Evolutionary conservation across 441 rosid genomes (phyloP), one percentile per base, ranked within the genome.

Genomic region (Erodium texanum): DNA sequence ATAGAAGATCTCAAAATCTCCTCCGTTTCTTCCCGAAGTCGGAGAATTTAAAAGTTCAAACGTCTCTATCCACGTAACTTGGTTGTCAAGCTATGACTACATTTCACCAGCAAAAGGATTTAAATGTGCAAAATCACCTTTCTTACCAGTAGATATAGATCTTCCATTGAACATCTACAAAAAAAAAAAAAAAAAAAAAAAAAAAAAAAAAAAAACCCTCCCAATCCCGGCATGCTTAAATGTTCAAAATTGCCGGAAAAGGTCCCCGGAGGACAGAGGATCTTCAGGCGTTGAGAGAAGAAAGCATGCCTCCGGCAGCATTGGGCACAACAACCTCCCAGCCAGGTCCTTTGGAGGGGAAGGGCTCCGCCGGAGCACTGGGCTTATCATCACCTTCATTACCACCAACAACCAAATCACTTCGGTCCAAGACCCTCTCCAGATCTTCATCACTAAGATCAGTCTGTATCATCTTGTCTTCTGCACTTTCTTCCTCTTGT

Each of bases 261-360:
- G 8, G 14, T 38, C 0, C 2, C 45, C 14, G 12, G 45, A 38
- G 38, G 18, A 4, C 65, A 62, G 45, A 38, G 38, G 18, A 4
- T 36, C 24, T 68, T 76, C 62, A 94, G 75, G 92, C 83, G 78
- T 80, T 85, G 59, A 94, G 89, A 8, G 97, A 85, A 0, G 99
- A 87, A 6, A 94, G 90, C 82, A 90, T 70, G 66, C 97, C 93
- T 63, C 94, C 94, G 5, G 81, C 72, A 12, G 89, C 81, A n/a
- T 82, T 80, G 12, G 96, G 89, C 62, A 85, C 20, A 34, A 94
- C 98, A 70, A 87, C 96, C 84, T 94, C 99, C 99, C 98, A 94
- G 22, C 98, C 99, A 18, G 99, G 98, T 16, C 99, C 99, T 73
- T 89, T 86, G 66, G 83, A 84, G 6, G 98, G 97, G 58, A 81